Percentiles rank a stretch among this genome's conserved stretches.
Conservation (phyloP, 164 flowering plant genomes). For the Aristolochia contorta region DNA sequence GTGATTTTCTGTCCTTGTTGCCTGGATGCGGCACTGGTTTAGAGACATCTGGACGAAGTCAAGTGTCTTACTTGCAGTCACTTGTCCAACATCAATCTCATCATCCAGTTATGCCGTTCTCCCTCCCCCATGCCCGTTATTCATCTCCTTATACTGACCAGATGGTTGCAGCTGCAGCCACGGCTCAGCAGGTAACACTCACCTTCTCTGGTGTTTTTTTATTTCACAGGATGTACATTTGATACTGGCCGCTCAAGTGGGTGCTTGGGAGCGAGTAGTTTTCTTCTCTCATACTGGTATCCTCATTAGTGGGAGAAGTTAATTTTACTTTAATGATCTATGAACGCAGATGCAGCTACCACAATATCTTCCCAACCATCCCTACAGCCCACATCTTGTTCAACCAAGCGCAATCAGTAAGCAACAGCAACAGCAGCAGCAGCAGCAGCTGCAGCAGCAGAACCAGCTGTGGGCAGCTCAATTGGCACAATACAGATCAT, state of each 20-base stretch:
- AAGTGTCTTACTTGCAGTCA: conserved; percentile 30
- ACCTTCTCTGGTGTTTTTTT: neutral
- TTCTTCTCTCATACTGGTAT: neutral
- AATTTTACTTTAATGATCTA: too few relatives aligned
- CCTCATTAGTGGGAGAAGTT: too few relatives aligned
- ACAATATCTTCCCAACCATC: conserved; percentile 18
- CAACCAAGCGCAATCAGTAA: conserved; percentile 12
- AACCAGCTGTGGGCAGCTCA: conserved; percentile 38
- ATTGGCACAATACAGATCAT: conserved; percentile 25
- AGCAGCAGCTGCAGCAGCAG: conserved; percentile 13
- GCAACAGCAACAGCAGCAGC: conserved; percentile 1
- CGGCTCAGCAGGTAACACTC: conserved; percentile 38
- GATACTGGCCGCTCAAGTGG: neutral
- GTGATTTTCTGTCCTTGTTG: conserved; percentile 43
- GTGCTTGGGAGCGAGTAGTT: neutral
- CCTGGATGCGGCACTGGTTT: conserved; percentile 17
- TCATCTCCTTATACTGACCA: conserved; percentile 25
- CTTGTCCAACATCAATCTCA: conserved; percentile 23
- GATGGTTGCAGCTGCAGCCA: conserved; percentile 19
- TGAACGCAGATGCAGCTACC: conserved; percentile 26
- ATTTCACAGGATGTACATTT: too few relatives aligned
- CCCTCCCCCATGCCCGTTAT: conserved; percentile 22
- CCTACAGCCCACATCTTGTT: conserved; percentile 7
- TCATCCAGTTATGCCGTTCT: conserved; percentile 18
- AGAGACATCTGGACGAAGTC: conserved; percentile 19